A percentile compares a stretch with the other conserved stretches of the same genome.
Conservation (phyloP, 805 yeast species). For the Candida namnaoensis region DNA sequence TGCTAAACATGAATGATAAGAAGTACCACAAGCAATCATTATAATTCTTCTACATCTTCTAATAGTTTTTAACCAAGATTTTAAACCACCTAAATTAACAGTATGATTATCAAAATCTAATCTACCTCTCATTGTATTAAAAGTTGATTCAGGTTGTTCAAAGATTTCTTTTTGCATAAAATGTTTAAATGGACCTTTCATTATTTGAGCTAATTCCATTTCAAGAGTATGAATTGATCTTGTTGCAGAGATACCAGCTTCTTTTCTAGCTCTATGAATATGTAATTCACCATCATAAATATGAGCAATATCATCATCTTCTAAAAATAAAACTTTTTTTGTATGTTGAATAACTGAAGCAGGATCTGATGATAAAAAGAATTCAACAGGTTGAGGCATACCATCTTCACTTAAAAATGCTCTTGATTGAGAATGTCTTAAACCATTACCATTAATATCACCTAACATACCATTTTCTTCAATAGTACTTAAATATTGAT, state of each 20-base stretch:
- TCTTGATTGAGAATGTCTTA: constrained; percentile 89
- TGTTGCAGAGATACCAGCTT: constrained; percentile 82
- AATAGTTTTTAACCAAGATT: constrained; percentile 75
- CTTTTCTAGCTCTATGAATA: constrained; percentile 90
- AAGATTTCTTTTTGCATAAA: constrained; percentile 98
- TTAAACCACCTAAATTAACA: constrained; percentile 85
- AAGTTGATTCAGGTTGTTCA: constrained; percentile 97
- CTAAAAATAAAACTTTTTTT: constrained; percentile 90
- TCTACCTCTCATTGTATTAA: constrained; percentile 99
- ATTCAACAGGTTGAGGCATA: constrained; percentile 87
- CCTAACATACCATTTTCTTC: constrained; percentile 9
- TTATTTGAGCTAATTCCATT: constrained; percentile 93
- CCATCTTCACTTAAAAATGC: constrained; percentile 95
- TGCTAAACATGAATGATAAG: constrained; percentile 96
- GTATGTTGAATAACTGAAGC: constrained; percentile 96
- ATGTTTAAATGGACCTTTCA: constrained; percentile 95
- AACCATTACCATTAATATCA: constrained; percentile 24
- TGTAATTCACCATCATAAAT: constrained; percentile 97
- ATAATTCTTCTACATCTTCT: constrained; percentile 92
- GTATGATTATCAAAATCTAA: constrained; percentile 76
- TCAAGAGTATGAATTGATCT: constrained; percentile 96
- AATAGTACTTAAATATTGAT: constrained; percentile 9
- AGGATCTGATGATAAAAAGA: constrained; percentile 94
- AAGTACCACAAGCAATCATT: constrained; percentile 99
- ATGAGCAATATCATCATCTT: constrained; percentile 98